Base-by-base conservation (phyloP, 2,329 filamentous ascomycete genomes). In the Paramyrothecium sp. region DNA sequence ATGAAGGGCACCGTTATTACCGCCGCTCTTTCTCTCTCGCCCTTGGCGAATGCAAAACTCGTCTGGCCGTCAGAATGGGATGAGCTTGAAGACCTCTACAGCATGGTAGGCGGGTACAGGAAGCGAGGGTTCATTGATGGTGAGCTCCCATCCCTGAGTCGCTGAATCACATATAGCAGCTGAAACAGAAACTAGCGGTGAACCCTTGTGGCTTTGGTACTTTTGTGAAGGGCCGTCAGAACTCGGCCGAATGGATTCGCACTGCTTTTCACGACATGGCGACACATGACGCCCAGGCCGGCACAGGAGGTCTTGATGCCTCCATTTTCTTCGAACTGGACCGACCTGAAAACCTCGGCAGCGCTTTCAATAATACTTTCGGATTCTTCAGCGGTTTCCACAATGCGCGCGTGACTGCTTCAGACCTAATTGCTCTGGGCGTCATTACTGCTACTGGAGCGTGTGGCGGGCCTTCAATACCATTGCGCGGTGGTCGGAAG, bases 191-290 rank as follows among this genome's bases (percentile, higher is more conserved):
- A 23, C 21, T 12, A 58, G 54, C 53, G 44, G 54, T 58, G 1
- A 53, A 51, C 2, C 54, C 57, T 48, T 58, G 57, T 19, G 20
- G 46, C 8, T 56, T 56, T 44, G 47, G 51, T 7, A 51, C 51
- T 44, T 44, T 44, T 16, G 51, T 52, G 19, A 55, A 56, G 10
- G 67, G 67, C 22, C 63, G 62, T 26, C 64, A 66, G 17, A 66
- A 64, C 54, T 59, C 67, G 11, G 68, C 66, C 3, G 67, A 70
- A 62, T 70, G 67, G 68, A 62, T 70, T 33, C 65, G 68, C 21
- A 69, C 67, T 17, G 68, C 66, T 13, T 70, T 67, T 58, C 68
- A 70, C 54, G 68, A 70, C 60, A 63, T 66, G 34, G 61, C 61
- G 20, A 70, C 67, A 7, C 60, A 64, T 17, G 61, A 70, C 54